These are phyloP conservation scores for Podaxis sp. DNA, from an alignment of 768 basidiomycete species.

Conservation along the genomic window DNA sequence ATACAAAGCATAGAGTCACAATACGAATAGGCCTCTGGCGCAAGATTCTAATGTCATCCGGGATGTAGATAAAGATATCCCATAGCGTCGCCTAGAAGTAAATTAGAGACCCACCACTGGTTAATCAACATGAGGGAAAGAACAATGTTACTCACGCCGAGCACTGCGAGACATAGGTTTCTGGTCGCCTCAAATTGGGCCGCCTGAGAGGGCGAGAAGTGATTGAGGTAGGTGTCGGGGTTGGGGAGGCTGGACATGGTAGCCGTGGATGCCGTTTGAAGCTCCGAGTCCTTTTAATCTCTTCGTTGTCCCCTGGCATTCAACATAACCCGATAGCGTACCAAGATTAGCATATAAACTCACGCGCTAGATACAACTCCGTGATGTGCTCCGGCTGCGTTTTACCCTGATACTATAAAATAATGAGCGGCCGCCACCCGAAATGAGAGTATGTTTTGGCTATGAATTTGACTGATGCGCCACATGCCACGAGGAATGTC, in stretches of 20 bases:
- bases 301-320: too few relatives aligned
- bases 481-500: too few relatives aligned
- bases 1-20: background rate
- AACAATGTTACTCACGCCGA: background rate
- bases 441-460: too few relatives aligned
- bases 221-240: constrained; percentile 1
- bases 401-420: too few relatives aligned
- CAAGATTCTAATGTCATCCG: constrained; percentile 7
- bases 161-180: constrained; percentile 1
- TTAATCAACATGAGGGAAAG: background rate
- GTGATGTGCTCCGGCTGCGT: too few relatives aligned
- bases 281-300: too few relatives aligned
- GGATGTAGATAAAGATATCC: constrained; percentile 10
- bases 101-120: background rate
- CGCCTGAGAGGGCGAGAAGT: background rate
- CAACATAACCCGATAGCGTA: too few relatives aligned
- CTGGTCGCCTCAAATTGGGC: background rate
- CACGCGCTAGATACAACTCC: too few relatives aligned
- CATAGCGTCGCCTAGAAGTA: constrained; percentile 1
- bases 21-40: background rate
- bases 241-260: background rate
- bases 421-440: too few relatives aligned
- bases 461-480: too few relatives aligned
- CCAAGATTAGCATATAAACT: too few relatives aligned
- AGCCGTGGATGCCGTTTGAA: too few relatives aligned